Base-by-base conservation (phyloP, 352 stramenopile genomes). In the Globisporangium barbulae region DNA sequence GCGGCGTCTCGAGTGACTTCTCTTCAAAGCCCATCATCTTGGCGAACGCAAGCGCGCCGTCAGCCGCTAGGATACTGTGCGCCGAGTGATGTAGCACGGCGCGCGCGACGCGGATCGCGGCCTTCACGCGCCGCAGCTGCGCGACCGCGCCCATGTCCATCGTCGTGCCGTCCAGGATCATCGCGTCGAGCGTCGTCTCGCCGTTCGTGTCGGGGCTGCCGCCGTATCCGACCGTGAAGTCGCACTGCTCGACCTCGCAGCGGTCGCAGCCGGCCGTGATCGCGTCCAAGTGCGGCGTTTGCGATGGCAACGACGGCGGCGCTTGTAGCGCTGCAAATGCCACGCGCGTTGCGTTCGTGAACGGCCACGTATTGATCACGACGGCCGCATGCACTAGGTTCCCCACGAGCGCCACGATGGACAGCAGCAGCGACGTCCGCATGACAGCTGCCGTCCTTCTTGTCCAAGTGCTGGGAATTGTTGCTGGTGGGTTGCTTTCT, bases 1-100 rank as follows among this genome's bases (percentile, higher is more conserved):
- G 71, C 12, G 73, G 69, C 17, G 88, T 97, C 30, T 78, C 69
- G 30, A 97, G 71, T 15, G 80, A 72, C 28, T 80, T 85, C 56
- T 94, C 86, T 13, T 82, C n/a, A 37, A 97, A 92, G 22, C 90
- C 89, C 83, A 97, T 93, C 89, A 97, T 96, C 61, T 90, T 91
- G 12, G 90, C 91, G 68, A 97, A 97, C 53, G 44, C 70, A 19
- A 92, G 78, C 50, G 91, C 91, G 41, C 89, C 91, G 44, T 96
- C 82, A 2, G 90, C 90, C 7, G 88, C 88, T 21, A 97, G 73
- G 30, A 97, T 71, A 31, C 88, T 96, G 74, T 97, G 91, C 19
- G 80, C 71, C 17, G 86, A 96, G 71, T 97, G 87, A 55, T 96
- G 74, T 81, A 97, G 83, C 22, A 97, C 91, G 1, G 80, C 83